Conservation (phyloP, 2,329 filamentous ascomycete species). For the Penicillium sp. region DNA sequence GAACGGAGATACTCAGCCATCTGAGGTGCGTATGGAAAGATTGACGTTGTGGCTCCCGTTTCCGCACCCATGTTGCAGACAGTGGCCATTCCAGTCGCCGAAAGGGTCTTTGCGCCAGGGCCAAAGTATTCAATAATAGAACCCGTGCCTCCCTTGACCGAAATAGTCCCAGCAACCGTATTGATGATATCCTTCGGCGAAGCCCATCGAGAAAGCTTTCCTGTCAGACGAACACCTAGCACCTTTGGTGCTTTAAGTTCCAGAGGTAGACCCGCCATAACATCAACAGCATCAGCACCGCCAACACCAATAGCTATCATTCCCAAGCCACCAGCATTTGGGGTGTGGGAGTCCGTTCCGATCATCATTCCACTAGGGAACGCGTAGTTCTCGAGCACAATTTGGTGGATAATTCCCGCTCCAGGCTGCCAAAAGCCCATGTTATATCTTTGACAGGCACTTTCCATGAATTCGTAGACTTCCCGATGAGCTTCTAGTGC, state of each 20-base stretch:
- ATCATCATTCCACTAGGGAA: slow-evolving; percentile 88
- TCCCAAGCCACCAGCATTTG: too few species aligned
- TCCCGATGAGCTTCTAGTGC: slow-evolving; percentile 94
- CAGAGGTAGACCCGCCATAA: slow-evolving; percentile 95
- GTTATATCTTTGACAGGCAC: slow-evolving; percentile 92
- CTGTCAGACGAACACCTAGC: background rate
- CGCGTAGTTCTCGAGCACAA: slow-evolving; percentile 94
- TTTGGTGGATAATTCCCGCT: slow-evolving; percentile 98
- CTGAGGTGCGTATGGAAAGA: slow-evolving; percentile 95
- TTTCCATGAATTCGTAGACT: slow-evolving; percentile 93
- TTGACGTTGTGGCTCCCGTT: slow-evolving; percentile 72
- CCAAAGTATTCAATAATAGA: slow-evolving; percentile 61
- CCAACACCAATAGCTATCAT: too few species aligned
- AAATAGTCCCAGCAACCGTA: slow-evolving; percentile 85
- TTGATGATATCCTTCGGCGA: background rate
- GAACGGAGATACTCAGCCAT: slow-evolving; percentile 93
- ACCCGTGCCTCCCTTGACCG: slow-evolving; percentile 94
- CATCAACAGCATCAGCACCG: slow-evolving; percentile 47
- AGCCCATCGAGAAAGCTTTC: background rate
- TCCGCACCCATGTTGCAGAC: slow-evolving; percentile 67
- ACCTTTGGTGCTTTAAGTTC: slow-evolving; percentile 96
- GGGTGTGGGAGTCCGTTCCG: too few species aligned
- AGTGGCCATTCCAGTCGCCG: slow-evolving; percentile 80
- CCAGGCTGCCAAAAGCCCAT: slow-evolving; percentile 98
- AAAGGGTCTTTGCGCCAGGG: slow-evolving; percentile 69